Evolutionary conservation across 345 rosid species (phyloP).

Genomic region (Acer saccharum): DNA sequence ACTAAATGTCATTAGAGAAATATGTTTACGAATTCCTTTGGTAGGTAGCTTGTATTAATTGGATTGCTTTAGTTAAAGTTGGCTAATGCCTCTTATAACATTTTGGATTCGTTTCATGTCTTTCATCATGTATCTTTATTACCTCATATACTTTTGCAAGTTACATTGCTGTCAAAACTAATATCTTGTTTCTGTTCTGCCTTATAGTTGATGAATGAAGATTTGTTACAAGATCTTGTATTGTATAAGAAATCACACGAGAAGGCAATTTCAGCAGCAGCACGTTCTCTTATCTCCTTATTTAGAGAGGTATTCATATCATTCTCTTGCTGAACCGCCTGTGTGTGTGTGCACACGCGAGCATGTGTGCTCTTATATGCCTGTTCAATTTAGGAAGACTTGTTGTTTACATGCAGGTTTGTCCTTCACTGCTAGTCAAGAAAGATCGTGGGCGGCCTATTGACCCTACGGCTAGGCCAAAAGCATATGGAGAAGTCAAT

Average conservation of each 20-base stretch:
- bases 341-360: neutral
- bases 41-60: slow-evolving; percentile 39
- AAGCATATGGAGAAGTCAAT: slow-evolving; percentile 75
- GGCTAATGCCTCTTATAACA: neutral
- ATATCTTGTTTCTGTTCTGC: slow-evolving; percentile 15
- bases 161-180: neutral
- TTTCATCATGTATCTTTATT: slow-evolving; percentile 1
- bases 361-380: neutral
- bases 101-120: neutral
- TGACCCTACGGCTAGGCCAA: slow-evolving; percentile 76
- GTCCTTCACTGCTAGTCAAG: slow-evolving; percentile 86
- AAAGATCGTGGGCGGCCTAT: slow-evolving; percentile 92
- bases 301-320: slow-evolving; percentile 80
- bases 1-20: slow-evolving; percentile 85
- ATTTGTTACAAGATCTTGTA: slow-evolving; percentile 91
- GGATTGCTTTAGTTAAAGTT: neutral
- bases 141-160: neutral
- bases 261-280: slow-evolving; percentile 83
- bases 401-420: slow-evolving; percentile 49
- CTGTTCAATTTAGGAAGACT: slow-evolving; percentile 2
- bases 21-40: slow-evolving; percentile 89
- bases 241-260: slow-evolving; percentile 84
- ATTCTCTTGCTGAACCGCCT: neutral
- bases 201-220: slow-evolving; percentile 90
- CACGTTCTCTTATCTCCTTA: slow-evolving; percentile 84